Evolutionary conservation across 2,329 filamentous ascomycete genomes (phyloP).

Genomic region (Colletotrichum falcatum): DNA sequence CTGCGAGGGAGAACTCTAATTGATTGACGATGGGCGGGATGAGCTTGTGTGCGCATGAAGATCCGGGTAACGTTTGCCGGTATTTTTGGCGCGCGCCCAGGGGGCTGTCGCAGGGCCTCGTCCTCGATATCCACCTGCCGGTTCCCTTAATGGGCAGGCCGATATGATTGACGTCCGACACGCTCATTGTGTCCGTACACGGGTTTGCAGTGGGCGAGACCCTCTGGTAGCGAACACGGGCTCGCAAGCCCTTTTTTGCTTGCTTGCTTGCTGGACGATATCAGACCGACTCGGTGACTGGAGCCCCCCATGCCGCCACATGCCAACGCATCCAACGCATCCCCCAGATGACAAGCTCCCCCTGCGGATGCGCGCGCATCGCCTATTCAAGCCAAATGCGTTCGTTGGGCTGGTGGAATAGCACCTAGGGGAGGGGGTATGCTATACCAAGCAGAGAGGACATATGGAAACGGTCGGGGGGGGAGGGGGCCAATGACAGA

Average conservation of each 20-base stretch:
- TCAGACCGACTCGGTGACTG: conserved; percentile 1
- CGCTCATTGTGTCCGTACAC: no score
- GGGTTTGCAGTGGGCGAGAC: no score
- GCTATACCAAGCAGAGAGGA: fast-evolving
- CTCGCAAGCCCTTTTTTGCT: no score
- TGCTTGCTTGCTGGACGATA: background rate
- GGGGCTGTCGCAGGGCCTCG: conserved; percentile 6
- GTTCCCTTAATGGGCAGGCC: background rate
- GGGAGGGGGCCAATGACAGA: background rate
- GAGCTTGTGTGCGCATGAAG: conserved; percentile 8
- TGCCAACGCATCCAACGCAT: no score
- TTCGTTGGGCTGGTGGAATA: background rate
- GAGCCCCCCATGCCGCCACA: no score
- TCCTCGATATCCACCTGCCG: background rate
- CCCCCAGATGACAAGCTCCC: background rate
- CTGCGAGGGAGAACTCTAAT: conserved; percentile 6
- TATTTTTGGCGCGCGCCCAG: background rate
- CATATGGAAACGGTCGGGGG: background rate
- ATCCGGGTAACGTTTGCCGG: conserved; percentile 27
- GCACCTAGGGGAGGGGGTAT: no score
- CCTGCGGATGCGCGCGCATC: conserved; percentile 14
- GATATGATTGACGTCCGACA: background rate
- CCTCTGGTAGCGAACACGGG: no score
- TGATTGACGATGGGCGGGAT: no score
- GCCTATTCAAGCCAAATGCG: conserved; percentile 13